Evolutionary conservation across 306 rosid genomes (phyloP).

Genomic region (Crotalaria pallida): DNA sequence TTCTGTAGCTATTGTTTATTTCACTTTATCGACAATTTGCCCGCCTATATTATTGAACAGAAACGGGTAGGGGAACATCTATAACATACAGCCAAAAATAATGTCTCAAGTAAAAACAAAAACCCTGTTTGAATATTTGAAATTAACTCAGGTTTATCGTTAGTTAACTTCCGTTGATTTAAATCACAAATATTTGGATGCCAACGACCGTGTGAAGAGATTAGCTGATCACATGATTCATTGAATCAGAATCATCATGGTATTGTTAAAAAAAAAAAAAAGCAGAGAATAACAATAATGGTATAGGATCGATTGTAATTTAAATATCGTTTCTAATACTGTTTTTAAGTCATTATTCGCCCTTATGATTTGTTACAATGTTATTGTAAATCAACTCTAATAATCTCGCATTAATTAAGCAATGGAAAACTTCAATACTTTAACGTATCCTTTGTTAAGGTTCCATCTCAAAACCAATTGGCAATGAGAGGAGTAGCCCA

Average conservation of each 20-base stretch:
- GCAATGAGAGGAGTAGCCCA: too few species aligned
- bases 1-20: neutral
- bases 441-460: too few species aligned
- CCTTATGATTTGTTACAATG: too few species aligned
- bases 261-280: too few species aligned
- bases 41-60: neutral
- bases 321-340: too few species aligned
- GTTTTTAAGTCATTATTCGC: too few species aligned
- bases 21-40: neutral
- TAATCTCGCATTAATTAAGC: too few species aligned
- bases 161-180: neutral
- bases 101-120: neutral
- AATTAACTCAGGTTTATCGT: neutral
- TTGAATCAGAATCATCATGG: neutral
- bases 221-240: neutral
- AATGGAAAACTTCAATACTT: too few species aligned
- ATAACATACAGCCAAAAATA: neutral
- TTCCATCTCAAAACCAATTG: too few species aligned
- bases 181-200: neutral
- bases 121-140: neutral
- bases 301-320: too few species aligned
- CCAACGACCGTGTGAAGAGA: neutral
- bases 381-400: too few species aligned
- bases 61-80: neutral
- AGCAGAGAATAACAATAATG: too few species aligned